Evolutionary conservation across 352 stramenopile species (phyloP).

Genomic region (Globisporangium nodosum): DNA sequence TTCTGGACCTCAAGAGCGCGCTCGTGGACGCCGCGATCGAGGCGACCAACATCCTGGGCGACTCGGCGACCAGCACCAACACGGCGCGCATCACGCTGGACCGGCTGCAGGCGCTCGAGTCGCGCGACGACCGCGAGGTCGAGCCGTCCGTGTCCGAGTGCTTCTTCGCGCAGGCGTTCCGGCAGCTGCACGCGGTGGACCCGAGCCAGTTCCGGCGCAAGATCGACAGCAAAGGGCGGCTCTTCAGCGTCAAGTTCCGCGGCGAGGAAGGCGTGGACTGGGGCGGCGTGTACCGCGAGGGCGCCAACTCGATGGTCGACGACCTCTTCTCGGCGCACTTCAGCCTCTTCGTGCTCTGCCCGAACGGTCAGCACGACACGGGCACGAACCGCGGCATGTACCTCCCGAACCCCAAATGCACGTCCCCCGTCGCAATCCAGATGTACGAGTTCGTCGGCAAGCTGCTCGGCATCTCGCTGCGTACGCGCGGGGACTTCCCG

Average conservation of each 20-base stretch:
- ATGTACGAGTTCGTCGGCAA: constrained; percentile 95
- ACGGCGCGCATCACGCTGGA: constrained; percentile 82
- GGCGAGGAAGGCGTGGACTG: constrained; percentile 87
- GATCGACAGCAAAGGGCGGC: constrained; percentile 84
- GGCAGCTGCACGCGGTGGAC: constrained; percentile 85
- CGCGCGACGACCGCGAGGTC: constrained; percentile 80
- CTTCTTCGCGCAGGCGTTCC: constrained; percentile 93
- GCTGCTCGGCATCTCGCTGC: constrained; percentile 91
- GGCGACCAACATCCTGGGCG: constrained; percentile 48
- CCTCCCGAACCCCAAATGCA: constrained; percentile 84
- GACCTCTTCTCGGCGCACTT: constrained; percentile 85
- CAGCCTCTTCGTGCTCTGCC: constrained; percentile 78
- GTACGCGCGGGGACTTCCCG: constrained; percentile 89
- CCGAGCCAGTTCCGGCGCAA: constrained; percentile 78
- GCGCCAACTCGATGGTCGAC: constrained; percentile 86
- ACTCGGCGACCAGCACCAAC: constrained; percentile 43
- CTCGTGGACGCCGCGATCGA: constrained; percentile 81
- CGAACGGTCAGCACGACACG: constrained; percentile 85
- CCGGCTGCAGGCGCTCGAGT: constrained; percentile 80
- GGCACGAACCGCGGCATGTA: constrained; percentile 86
- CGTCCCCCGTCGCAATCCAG: constrained; percentile 80
- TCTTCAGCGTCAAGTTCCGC: constrained; percentile 89
- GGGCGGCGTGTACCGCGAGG: constrained; percentile 86
- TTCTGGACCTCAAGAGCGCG: constrained; percentile 81
- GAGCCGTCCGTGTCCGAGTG: constrained; percentile 88